phyloP scores from a whole-genome alignment of 768 basidiomycete species.

The Piloderma croceum region DNA sequence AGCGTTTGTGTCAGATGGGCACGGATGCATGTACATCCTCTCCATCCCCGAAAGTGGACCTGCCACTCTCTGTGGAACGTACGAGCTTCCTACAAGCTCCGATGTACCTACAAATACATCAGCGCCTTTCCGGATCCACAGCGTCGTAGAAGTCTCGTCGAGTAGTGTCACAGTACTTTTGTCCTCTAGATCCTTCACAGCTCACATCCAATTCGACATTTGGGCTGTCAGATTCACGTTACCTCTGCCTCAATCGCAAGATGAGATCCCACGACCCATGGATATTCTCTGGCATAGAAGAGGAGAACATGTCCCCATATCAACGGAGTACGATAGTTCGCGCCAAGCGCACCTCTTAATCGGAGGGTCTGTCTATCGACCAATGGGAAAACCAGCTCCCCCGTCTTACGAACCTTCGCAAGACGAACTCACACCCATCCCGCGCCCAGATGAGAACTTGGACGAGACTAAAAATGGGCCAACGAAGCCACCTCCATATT shows the following conservation, averaged over 20 bases:
- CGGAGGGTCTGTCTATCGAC: slow-evolving; percentile 52
- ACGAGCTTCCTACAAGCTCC: slow-evolving; percentile 36
- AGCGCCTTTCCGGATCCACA: slow-evolving; percentile 45
- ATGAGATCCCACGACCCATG: slow-evolving; percentile 32
- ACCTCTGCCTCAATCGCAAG: slow-evolving; percentile 28
- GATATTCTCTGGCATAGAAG: slow-evolving; percentile 65
- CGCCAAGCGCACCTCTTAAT: slow-evolving; percentile 49
- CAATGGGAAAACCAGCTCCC: slow-evolving; percentile 27
- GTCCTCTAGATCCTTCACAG: slow-evolving; percentile 50
- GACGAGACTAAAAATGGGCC: slow-evolving; percentile 33
- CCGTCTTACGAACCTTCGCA: slow-evolving; percentile 50
- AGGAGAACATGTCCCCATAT: slow-evolving; percentile 66
- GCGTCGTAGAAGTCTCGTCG: slow-evolving; percentile 31
- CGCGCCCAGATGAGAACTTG: slow-evolving; percentile 53
- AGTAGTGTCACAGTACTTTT: slow-evolving; percentile 42
- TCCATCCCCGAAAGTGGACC: slow-evolving; percentile 33
- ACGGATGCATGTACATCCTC: slow-evolving; percentile 61
- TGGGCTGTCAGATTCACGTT: slow-evolving; percentile 54
- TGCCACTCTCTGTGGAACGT: slow-evolving; percentile 47
- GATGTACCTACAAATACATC: slow-evolving; percentile 35
- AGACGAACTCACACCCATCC: slow-evolving; percentile 67
- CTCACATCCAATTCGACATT: slow-evolving; percentile 51
- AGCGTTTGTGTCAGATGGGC: slow-evolving; percentile 63
- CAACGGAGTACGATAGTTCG: slow-evolving; percentile 41
- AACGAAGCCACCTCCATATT: slow-evolving; percentile 71